Base-by-base conservation (phyloP, 176 grass and related monocot species). In the Carex kokanica region DNA sequence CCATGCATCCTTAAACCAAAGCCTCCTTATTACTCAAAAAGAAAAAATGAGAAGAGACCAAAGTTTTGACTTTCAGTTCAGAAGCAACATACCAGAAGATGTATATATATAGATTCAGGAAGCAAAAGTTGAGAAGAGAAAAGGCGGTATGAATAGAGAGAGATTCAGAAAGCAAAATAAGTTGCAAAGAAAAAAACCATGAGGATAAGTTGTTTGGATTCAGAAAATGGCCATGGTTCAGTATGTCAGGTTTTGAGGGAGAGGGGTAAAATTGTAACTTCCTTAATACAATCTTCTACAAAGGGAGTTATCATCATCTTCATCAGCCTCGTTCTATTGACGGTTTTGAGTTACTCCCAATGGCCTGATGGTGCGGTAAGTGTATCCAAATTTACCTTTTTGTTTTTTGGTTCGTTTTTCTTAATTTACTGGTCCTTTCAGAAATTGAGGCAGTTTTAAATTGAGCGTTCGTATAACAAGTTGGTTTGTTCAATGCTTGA, bases 271-370 rank as follows among this genome's bases (percentile, higher is more conserved):
- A 82, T 24, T 29, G 38, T 71, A 36, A 63, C 40, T 72, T 59
- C 54, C n/a, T 0, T 60, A 3, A 15, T 82, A 16, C 68, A 75
- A 60, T 82, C 55, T 13, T 87, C 85, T 53, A 38, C 64, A 14
- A 87, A 64, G 70, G 85, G 85, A 87, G 21, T 87, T 54, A 25
- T 61, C 23, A 3, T 82, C 8, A 55, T 87, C 31, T 82, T 87
- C 64, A 8, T 63, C 10, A 72, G 40, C 41, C 53, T 87, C 18
- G 2, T 75, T 27, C 0, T 82, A 58, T 72, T 87, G 66, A 81
- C 60, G 15, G 54, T 49, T 82, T 43, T 87, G 21, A 82, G 73
- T 54, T 82, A 56, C 45, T 17, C 52, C 2, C 51, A 52, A 17
- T 87, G 78, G 66, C 21, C 81, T 54, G 29, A 54, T 61, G 36